Evolutionary conservation across 257 asterid species (phyloP), one percentile per base, ranked within the genome.

Genomic region (Capsicum rhomboideum): DNA sequence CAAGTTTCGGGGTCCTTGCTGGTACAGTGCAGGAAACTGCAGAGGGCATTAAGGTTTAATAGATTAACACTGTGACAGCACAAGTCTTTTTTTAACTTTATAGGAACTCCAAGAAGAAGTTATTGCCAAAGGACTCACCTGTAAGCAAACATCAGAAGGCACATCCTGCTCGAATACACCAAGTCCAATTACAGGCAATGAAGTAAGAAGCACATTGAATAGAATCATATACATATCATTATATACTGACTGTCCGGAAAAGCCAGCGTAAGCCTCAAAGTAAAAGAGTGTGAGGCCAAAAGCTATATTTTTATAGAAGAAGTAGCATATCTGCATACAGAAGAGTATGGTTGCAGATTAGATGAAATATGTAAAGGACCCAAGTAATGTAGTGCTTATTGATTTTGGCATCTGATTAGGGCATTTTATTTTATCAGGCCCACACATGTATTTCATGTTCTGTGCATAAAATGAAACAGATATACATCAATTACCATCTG

Each of bases 161-260:
- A 97, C 99, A 13, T 97, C 99, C 82, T 97, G 99, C 85, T 97
- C 99, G 56, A 97, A 95, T 49, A 93, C 99, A 72, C 99, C 99
- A 7, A 95, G 99, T 9, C 99, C 89, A 91, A 97, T 94, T 84
- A 95, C 99, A 2, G 99, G 99, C 88, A 97, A 86, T 21, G 99
- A 97, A 84, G 99, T 97, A 87, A 97, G 97, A 69, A 91, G 93
- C 26, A 97, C 99, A 34, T 97, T 97, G 93, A 97, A 97, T 75
- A 94, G 93, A 66, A 97, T 86, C 99, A 97, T 93, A 86, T 93
- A 97, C 97, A 94, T 93, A 89, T 97, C 99, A 56, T 92, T 97
- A 75, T 95, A 97, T 53, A 95, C 91, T 0, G 99, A 89, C 87
- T 95, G 99, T 28, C 99, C 99, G 50, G 99, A 97, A 84, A 97